Evolutionary conservation across 2,329 filamentous ascomycete genomes (phyloP), one percentile per base, ranked within the genome.

Genomic region (Microsporum canis): DNA sequence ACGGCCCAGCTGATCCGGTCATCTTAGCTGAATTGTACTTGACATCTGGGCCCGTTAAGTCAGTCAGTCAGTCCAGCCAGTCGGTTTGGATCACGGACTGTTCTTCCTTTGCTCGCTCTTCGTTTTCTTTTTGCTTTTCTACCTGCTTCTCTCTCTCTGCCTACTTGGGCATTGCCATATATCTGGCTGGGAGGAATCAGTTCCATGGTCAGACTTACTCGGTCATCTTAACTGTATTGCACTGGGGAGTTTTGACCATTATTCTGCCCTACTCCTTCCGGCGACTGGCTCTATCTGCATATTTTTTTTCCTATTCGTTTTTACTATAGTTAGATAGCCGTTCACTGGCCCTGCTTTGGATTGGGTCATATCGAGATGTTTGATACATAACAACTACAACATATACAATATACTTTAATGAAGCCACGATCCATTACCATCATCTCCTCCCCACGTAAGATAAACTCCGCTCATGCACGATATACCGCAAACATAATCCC

Each of bases 211-310:
- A n/a, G 29, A 33, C 49, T 53, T 53, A 34, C 64, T 69, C 63
- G 71, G 71, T 73, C 71, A 65, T 72, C 71, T 73, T 73, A 17
- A 68, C 56, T 73, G 71, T 59, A 70, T 67, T 68, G 71, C 61
- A 73, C 71, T 72, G 67, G 57, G 63, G 53, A 58, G 29, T 43
- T 43, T n/a, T 29, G 49, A 1, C 5, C 7, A 12, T 36, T 41
- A 43, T 56, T 23, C 55, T 34, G 8, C 29, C 6, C 12, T 17
- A 34, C 23, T n/a, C 23, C n/a, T 33, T 36, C 47, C 8, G n/a
- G 43, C 27, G 17, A 23, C 7, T 60, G 41, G 39, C 23, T 47
- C 7, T 47, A 17, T 27, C 27, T 17, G 43, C n/a, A 23, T 47
- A 8, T 47, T 12, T 29, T 29, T 27, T 27, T 10, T 23, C 7